A percentile compares a stretch with the other conserved stretches of the same genome.
phyloP scores from a whole-genome alignment of 1,139 yeast genomes.

The Casaregolazyma suthepensis region DNA sequence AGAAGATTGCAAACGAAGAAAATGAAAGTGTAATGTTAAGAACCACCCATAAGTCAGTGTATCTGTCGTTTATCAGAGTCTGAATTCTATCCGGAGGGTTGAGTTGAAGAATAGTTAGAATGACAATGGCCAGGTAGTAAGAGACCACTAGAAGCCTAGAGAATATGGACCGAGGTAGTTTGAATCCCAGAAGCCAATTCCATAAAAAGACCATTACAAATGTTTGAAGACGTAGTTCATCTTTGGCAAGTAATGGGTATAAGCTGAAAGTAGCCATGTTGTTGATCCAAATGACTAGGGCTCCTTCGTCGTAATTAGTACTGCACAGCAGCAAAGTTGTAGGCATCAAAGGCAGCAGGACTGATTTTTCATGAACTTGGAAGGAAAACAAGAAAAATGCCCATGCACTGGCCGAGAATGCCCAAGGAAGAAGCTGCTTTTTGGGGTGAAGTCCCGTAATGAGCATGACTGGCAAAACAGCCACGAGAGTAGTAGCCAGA shows the following conservation, averaged over 20 bases:
- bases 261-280: constrained; percentile 79
- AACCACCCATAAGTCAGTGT: constrained; percentile 85
- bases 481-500: constrained; percentile 53
- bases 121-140: constrained; percentile 53
- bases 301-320: constrained; percentile 40
- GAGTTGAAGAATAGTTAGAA: constrained; percentile 50
- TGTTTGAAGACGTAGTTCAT: constrained; percentile 69
- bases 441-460: constrained; percentile 47
- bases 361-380: constrained; percentile 94
- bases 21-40: constrained; percentile 69
- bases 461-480: constrained; percentile 62
- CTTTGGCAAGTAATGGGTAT: constrained; percentile 80
- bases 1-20: constrained; percentile 66
- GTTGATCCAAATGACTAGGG: constrained; percentile 80
- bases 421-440: constrained; percentile 54
- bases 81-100: constrained; percentile 16
- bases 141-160: constrained; percentile 53
- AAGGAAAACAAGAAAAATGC: constrained; percentile 85
- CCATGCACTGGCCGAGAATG: constrained; percentile 78
- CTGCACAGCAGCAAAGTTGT: constrained; percentile 61
- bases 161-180: constrained; percentile 43
- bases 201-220: constrained; percentile 53
- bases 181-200: constrained; percentile 66
- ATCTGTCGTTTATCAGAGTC: constrained; percentile 23
- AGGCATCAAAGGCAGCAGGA: constrained; percentile 82